phyloP scores from a whole-genome alignment of 352 stramenopile genomes.

The Phytophthora sojae region DNA sequence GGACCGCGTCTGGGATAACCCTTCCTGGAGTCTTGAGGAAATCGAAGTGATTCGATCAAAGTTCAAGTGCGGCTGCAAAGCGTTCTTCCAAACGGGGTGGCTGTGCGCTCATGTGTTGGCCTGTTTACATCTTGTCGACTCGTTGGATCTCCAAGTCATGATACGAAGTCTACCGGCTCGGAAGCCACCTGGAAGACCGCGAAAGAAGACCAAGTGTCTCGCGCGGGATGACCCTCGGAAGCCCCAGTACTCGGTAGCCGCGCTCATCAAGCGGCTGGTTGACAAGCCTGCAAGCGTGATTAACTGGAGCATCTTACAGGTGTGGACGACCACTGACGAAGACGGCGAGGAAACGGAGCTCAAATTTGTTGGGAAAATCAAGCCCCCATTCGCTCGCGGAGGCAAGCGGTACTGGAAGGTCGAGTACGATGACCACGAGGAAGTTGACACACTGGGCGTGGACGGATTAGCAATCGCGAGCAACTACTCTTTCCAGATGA shows the following conservation, averaged over 20 bases:
- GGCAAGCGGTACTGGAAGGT: not conserved
- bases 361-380: not conserved
- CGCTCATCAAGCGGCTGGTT: not conserved
- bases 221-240: not conserved
- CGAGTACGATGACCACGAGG: not conserved
- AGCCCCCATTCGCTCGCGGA: not conserved
- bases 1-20: no score
- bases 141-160: slow-evolving; percentile 1
- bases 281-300: not conserved
- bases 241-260: not conserved
- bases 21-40: no score
- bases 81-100: no score
- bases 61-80: no score
- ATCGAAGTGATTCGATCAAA: no score
- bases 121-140: slow-evolving; percentile 12
- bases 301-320: not conserved
- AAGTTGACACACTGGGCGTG: not conserved
- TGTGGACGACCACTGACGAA: not conserved
- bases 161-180: not conserved
- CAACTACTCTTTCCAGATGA: not conserved
- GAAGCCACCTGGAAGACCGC: not conserved
- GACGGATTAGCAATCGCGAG: not conserved
- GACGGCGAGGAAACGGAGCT: not conserved
- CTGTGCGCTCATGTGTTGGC: slow-evolving; percentile 19
- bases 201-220: not conserved